Base-by-base conservation (phyloP, 345 rosid genomes). In the Sisymbrium irio region DNA sequence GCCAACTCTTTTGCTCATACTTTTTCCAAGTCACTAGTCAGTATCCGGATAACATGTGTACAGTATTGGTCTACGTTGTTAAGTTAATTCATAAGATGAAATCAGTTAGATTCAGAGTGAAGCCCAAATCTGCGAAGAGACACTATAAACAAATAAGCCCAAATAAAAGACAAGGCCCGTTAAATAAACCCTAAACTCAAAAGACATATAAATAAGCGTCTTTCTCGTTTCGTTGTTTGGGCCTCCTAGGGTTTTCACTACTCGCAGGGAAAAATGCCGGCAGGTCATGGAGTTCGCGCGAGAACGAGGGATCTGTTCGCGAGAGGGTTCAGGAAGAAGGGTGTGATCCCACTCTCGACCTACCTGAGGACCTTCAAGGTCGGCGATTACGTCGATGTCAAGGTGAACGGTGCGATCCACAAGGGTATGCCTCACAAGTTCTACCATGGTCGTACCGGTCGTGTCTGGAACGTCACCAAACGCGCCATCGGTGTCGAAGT, bases 381-480 rank as follows among this genome's bases (percentile, higher is more conserved):
- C 71, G 95, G 95, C 10, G 89, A 88, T 15, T 83, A 84, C 78
- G 95, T 91, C 17, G 95, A 91, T 56, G 69, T 91, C 63, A 88
- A 91, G 75, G 95, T 91, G 33, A 91, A 91, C 49, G 95, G 95
- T 70, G 92, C 95, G 70, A 71, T 91, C 62, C 95, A 91, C 77
- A 91, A 91, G 82, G 97, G 97, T 32, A 91, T 91, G 97, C 97
- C 95, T 39, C 97, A 88, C 77, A 91, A 91, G 82, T 91, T 88
- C 82, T 91, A 88, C 73, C 92, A 88, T 39, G 97, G 97, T 6
- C 97, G 97, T 69, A 91, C 97, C 33, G 97, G 97, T 9, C 85
- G 86, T 33, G 79, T 91, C 81, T 91, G 97, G 95, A 91, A 91
- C 59, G 92, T 91, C 25, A 91, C 94, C 82, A 91, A 91, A 54